phyloP scores from a whole-genome alignment of 257 asterid species.

The Fraxinus cuspidata region DNA sequence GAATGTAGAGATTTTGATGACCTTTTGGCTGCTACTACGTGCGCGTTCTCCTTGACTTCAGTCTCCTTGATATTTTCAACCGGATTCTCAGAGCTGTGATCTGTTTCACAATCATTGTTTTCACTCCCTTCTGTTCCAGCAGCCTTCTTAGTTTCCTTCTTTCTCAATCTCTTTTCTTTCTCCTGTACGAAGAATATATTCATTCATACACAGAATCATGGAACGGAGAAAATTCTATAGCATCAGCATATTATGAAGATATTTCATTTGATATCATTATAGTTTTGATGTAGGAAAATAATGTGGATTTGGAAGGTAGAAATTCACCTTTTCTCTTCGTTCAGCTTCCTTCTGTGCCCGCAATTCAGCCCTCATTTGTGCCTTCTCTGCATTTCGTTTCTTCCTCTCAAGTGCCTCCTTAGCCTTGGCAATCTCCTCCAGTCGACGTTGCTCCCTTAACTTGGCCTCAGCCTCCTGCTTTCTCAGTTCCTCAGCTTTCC shows the following conservation, averaged over 20 bases:
- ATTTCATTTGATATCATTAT: neutral
- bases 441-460: constrained; percentile 71
- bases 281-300: neutral
- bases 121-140: constrained; percentile 40
- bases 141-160: constrained; percentile 74
- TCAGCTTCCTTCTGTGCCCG: constrained; percentile 86
- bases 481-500: constrained; percentile 60
- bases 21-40: constrained; percentile 37
- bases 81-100: constrained; percentile 44
- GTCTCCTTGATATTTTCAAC: constrained; percentile 44
- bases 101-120: constrained; percentile 40
- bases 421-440: constrained; percentile 81
- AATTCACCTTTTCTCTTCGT: constrained; percentile 75
- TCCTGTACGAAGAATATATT: constrained; percentile 49
- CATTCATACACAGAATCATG: constrained; percentile 9
- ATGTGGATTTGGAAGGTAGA: neutral
- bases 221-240: neutral
- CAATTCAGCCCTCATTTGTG: constrained; percentile 71
- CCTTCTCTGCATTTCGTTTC: constrained; percentile 74
- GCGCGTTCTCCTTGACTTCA: constrained; percentile 43
- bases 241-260: neutral
- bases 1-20: constrained; percentile 31
- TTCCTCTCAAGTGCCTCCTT: constrained; percentile 91
- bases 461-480: constrained; percentile 54
- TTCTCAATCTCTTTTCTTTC: constrained; percentile 80